Evolutionary conservation across 129 eudicot species (phyloP).

Genomic region (Apium graveolens): DNA sequence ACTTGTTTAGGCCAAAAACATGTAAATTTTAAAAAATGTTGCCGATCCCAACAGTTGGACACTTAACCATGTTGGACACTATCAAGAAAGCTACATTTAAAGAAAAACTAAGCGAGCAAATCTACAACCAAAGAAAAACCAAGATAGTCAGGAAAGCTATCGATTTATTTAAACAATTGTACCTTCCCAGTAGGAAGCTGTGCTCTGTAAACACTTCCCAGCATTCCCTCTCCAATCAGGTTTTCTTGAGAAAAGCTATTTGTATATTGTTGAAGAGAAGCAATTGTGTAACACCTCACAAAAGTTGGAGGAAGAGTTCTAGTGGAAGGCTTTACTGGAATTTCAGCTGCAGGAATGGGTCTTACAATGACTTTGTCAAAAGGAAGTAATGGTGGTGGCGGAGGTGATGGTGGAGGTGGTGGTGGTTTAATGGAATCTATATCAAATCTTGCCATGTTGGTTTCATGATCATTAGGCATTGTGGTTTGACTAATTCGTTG

Average conservation of each 20-base stretch:
- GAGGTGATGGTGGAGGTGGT: constrained; percentile 38
- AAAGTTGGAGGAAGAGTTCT: constrained; percentile 50
- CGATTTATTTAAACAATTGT: constrained; percentile 2
- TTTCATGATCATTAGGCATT: constrained; percentile 32
- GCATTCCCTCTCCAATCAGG: constrained; percentile 75
- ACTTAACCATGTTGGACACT: too few species aligned
- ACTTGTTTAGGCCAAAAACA: too few species aligned
- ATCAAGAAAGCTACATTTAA: too few species aligned
- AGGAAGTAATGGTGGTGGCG: constrained; percentile 30
- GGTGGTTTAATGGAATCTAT: constrained; percentile 45
- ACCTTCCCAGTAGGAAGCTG: constrained; percentile 89
- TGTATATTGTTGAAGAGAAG: constrained; percentile 90
- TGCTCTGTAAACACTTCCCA: constrained; percentile 88
- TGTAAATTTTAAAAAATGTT: too few species aligned
- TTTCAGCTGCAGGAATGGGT: constrained; percentile 39
- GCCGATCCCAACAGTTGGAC: too few species aligned
- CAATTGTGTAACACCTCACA: constrained; percentile 67
- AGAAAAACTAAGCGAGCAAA: too few species aligned
- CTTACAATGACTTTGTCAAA: constrained; percentile 54
- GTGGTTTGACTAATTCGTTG: constrained; percentile 37
- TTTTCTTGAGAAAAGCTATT: constrained; percentile 89
- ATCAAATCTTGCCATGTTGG: constrained; percentile 61
- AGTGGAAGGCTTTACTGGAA: constrained; percentile 29
- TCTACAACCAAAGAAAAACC: neutral
- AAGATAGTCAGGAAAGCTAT: neutral